Base-by-base conservation (phyloP, 176 grass and related monocot genomes). In the Rhipidocladum racemiflorum region DNA sequence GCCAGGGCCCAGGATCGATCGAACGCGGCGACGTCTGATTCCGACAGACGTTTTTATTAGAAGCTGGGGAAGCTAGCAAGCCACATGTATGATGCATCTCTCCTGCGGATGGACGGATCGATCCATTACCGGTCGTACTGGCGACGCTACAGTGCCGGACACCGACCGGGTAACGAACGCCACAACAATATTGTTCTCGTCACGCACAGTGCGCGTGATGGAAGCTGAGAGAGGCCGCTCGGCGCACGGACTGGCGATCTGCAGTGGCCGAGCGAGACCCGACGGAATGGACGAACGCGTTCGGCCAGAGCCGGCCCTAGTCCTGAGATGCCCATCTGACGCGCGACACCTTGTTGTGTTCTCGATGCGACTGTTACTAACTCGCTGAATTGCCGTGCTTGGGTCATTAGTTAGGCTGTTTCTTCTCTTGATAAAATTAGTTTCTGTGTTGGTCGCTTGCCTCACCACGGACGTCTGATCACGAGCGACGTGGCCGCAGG, bases 151-250 rank as follows among this genome's bases (percentile, higher is more conserved):
- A 61, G 75, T 39, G 3, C 34, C 54, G 12, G 80, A 83, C 80
- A 17, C 65, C 5, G 80, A 88, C 86, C 7, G 65, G 80, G 46
- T 75, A 88, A 39, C 86, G 20, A 63, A 88, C 72, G 54, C 45
- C 78, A 28, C 23, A 14, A 28, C 23, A 14, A 61, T 24, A 14
- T 46, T 48, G 61, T 65, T 34, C 17, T 48, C 27, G 4, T 57
- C 34, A 85, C 72, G 75, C 34, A 85, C 72, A 84, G 82, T 57
- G 50, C 50, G 39, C 35, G 20, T 29, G 60, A 65, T 34, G 76
- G 27, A 48, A 17, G 76, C 28, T 4, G 42, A 16, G 17, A 43
- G 74, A 60, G 8, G 55, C 9, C 17, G 10, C 70, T 43, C 10
- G 42, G 40, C 42, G 12, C 42, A 3, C 10, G 42, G 70, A 87